A percentile compares a stretch with the other conserved stretches of the same genome.
These are phyloP conservation scores for Fomitopsis schrenkii DNA, from an alignment of 1,284 basidiomycete genomes.

Conservation along the genomic window DNA sequence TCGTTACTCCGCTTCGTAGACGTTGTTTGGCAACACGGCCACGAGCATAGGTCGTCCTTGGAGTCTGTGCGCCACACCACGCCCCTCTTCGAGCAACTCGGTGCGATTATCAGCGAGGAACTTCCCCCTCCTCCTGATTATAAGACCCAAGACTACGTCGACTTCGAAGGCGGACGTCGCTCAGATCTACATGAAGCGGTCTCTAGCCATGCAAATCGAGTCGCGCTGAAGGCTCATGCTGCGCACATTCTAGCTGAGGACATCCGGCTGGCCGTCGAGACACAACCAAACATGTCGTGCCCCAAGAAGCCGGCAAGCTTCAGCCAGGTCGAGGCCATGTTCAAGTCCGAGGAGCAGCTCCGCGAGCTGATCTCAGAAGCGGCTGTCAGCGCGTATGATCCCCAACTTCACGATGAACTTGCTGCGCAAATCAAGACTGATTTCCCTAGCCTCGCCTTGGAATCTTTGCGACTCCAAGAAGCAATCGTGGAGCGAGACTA, in stretches of 20 bases:
- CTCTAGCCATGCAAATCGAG: slow-evolving; percentile 64
- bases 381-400: slow-evolving; percentile 64
- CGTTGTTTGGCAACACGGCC: slow-evolving; percentile 78
- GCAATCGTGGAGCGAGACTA: slow-evolving; percentile 70
- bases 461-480: slow-evolving; percentile 62
- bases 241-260: slow-evolving; percentile 71
- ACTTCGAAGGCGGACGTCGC: slow-evolving; percentile 48
- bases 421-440: slow-evolving; percentile 38
- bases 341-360: slow-evolving; percentile 58
- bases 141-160: slow-evolving; percentile 40
- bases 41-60: slow-evolving; percentile 67
- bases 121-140: slow-evolving; percentile 67
- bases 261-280: slow-evolving; percentile 53
- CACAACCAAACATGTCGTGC: slow-evolving; percentile 31
- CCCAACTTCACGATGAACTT: slow-evolving; percentile 59
- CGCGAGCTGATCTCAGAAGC: slow-evolving; percentile 65
- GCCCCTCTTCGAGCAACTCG: slow-evolving; percentile 63
- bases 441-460: slow-evolving; percentile 54
- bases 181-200: slow-evolving; percentile 61
- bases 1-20: slow-evolving; percentile 78
- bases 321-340: slow-evolving; percentile 46
- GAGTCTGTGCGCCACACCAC: slow-evolving; percentile 50
- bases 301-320: slow-evolving; percentile 55
- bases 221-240: slow-evolving; percentile 71
- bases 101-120: slow-evolving; percentile 57